These are phyloP conservation scores for Chalara sp. DNA, from an alignment of 2,329 filamentous ascomycete species.

Conservation along the genomic window DNA sequence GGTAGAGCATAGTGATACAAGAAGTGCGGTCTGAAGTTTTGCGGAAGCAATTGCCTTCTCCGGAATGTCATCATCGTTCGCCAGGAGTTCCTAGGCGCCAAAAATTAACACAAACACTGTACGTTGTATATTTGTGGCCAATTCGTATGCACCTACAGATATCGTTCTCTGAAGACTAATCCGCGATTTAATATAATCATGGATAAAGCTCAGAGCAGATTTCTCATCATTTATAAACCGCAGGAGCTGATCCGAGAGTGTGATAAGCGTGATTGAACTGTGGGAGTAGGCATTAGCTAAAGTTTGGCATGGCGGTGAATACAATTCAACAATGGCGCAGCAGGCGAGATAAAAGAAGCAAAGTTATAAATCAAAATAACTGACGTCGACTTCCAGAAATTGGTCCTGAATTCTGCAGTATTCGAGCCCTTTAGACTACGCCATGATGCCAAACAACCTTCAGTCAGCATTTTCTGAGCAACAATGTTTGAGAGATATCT, in stretches of 20 bases:
- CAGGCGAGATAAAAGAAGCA: too few species aligned
- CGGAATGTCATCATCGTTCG: constrained; percentile 45
- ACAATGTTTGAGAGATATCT: constrained; percentile 23
- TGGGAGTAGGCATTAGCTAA: not conserved
- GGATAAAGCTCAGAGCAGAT: constrained; percentile 32
- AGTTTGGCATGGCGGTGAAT: too few species aligned
- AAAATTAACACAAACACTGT: too few species aligned
- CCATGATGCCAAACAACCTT: constrained; percentile 18
- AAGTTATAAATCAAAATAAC: constrained; percentile 5
- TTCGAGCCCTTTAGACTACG: constrained; percentile 14
- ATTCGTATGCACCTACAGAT: constrained; percentile 15
- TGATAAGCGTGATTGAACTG: constrained; percentile 24
- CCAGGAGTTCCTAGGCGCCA: constrained; percentile 42
- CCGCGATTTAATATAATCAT: constrained; percentile 50
- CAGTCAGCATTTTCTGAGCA: constrained; percentile 21
- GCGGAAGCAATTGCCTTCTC: constrained; percentile 46
- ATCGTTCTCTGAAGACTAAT: constrained; percentile 40
- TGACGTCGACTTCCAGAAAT: constrained; percentile 31
- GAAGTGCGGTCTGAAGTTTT: constrained; percentile 54
- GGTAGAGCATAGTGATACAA: constrained; percentile 58
- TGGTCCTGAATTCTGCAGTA: constrained; percentile 17
- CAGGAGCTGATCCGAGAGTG: constrained; percentile 22
- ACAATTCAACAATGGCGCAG: too few species aligned
- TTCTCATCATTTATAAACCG: constrained; percentile 18
- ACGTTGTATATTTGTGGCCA: not conserved